Conservation (phyloP, 441 rosid species). For the Corymbia calophylla region DNA sequence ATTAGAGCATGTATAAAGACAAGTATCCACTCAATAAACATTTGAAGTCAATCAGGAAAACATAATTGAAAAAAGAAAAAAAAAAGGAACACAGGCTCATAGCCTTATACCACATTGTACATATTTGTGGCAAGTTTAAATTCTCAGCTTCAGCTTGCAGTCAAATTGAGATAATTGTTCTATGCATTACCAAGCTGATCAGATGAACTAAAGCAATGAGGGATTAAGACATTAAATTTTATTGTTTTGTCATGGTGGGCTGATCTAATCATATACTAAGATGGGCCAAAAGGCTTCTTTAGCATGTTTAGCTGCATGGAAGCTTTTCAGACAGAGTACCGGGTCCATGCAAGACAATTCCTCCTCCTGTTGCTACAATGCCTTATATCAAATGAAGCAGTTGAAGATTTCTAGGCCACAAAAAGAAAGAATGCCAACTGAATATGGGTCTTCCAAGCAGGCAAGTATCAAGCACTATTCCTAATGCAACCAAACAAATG, state of each 20-base stretch:
- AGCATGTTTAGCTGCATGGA: background rate
- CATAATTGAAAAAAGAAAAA: background rate
- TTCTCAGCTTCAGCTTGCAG: background rate
- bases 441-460: background rate
- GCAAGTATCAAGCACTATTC: background rate
- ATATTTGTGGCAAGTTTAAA: background rate
- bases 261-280: background rate
- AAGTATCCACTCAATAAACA: background rate
- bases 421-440: background rate
- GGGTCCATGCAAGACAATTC: background rate
- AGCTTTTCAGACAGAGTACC: background rate
- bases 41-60: background rate
- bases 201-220: background rate
- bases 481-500: background rate
- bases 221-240: background rate
- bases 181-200: background rate
- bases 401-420: background rate
- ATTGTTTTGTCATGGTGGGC: background rate
- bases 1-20: background rate
- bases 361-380: background rate
- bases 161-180: background rate
- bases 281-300: background rate
- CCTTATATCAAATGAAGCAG: background rate
- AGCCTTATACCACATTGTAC: background rate
- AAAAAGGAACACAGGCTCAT: background rate